Conservation (phyloP, 2,329 filamentous ascomycete genomes). For the Aspergillus clavatus region DNA sequence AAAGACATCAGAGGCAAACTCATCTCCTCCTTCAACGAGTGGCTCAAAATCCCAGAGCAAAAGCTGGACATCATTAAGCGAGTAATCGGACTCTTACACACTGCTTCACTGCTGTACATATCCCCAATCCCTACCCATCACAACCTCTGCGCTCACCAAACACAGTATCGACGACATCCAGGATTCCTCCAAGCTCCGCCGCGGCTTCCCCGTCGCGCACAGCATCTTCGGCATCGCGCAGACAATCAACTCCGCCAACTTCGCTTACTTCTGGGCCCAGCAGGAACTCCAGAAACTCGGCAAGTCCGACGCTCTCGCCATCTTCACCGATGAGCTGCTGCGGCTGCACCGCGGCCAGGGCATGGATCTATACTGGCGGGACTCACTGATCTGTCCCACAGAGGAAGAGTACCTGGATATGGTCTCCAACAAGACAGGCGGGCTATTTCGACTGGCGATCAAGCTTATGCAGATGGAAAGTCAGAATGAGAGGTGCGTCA, state of each 20-base stretch:
- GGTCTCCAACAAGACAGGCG: slow-evolving; percentile 41
- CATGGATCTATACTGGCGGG: slow-evolving; percentile 41
- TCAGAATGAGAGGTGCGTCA: slow-evolving; percentile 10
- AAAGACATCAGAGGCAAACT: slow-evolving; percentile 42
- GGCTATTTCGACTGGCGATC: slow-evolving; percentile 36
- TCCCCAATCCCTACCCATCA: no score
- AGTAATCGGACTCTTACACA: slow-evolving; percentile 42
- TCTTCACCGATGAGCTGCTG: slow-evolving; percentile 37
- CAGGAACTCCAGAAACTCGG: slow-evolving; percentile 28
- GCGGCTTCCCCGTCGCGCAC: slow-evolving; percentile 46
- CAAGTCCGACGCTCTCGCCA: slow-evolving; percentile 26
- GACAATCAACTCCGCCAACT: slow-evolving; percentile 46
- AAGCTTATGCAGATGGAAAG: slow-evolving; percentile 35
- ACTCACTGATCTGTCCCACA: slow-evolving; percentile 33
- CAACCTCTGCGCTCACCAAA: background rate
- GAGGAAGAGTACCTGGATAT: slow-evolving; percentile 41
- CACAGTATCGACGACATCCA: slow-evolving; percentile 46
- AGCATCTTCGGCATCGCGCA: slow-evolving; percentile 46
- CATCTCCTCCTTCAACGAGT: slow-evolving; percentile 42
- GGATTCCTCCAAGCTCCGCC: slow-evolving; percentile 43
- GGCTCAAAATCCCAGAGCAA: slow-evolving; percentile 38
- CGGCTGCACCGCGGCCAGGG: slow-evolving; percentile 40
- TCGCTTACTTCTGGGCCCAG: slow-evolving; percentile 37
- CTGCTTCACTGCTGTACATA: slow-evolving; percentile 38
- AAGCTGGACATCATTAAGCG: slow-evolving; percentile 38